These are phyloP conservation scores for Tuber calosporum DNA, from an alignment of 495 filamentous ascomycete species.

Conservation along the genomic window DNA sequence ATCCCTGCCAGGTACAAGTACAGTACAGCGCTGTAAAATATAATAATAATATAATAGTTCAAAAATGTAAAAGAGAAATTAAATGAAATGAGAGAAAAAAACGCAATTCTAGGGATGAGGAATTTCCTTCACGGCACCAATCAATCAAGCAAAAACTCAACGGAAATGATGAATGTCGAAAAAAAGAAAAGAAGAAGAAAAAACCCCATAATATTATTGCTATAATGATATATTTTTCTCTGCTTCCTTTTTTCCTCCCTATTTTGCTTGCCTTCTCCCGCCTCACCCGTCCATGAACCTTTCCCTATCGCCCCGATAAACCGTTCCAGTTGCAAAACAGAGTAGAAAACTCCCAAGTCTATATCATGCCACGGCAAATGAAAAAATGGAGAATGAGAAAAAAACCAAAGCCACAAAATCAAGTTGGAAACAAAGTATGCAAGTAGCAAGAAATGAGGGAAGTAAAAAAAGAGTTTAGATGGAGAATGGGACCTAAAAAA, in stretches of 20 bases:
- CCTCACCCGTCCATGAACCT: background rate
- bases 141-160: background rate
- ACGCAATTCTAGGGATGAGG: background rate
- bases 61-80: conserved; percentile 31
- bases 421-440: conserved; percentile 3
- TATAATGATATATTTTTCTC: background rate
- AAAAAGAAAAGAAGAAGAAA: background rate
- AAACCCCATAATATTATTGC: background rate
- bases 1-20: background rate
- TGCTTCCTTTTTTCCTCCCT: background rate
- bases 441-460: conserved; percentile 13
- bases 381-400: conserved; percentile 1
- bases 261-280: background rate
- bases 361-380: conserved; percentile 6
- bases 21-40: background rate
- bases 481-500: conserved; percentile 7
- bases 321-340: conserved; percentile 1
- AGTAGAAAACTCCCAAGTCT: conserved; percentile 2
- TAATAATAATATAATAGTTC: conserved; percentile 20
- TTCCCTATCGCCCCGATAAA: background rate
- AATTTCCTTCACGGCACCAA: background rate
- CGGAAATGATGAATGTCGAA: background rate
- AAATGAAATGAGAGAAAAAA: background rate
- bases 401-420: background rate
- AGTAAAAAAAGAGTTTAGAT: background rate